Evolutionary conservation across 352 stramenopile genomes (phyloP).

Genomic region (Pythium rhizo-oryzae): DNA sequence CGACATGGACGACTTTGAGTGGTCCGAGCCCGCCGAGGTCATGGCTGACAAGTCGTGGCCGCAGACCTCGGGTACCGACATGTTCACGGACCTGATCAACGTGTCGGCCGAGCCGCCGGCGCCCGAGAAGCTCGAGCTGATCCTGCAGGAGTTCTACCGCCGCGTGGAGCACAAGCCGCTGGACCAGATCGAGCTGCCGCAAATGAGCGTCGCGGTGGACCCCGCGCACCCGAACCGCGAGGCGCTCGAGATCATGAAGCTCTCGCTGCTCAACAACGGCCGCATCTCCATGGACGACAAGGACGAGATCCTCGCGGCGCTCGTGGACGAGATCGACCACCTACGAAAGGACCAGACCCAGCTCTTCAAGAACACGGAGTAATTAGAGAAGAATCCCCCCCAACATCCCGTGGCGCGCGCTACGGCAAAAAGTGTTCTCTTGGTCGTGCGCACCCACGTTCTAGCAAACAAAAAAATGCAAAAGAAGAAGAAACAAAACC

Average conservation of each 20-base stretch:
- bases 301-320: slow-evolving; percentile 80
- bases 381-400: slow-evolving; percentile 27
- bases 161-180: slow-evolving; percentile 81
- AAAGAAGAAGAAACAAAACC: too few species aligned
- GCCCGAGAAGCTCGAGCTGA: slow-evolving; percentile 68
- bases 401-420: background rate
- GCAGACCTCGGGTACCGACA: slow-evolving; percentile 69
- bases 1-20: slow-evolving; percentile 62
- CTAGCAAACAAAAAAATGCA: too few species aligned
- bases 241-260: slow-evolving; percentile 88
- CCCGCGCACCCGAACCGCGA: slow-evolving; percentile 75
- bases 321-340: slow-evolving; percentile 84
- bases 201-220: slow-evolving; percentile 72
- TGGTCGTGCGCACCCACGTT: too few species aligned
- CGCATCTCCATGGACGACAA: slow-evolving; percentile 90
- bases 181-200: slow-evolving; percentile 66
- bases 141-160: slow-evolving; percentile 72
- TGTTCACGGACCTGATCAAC: slow-evolving; percentile 86
- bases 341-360: slow-evolving; percentile 85
- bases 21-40: slow-evolving; percentile 75
- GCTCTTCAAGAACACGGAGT: slow-evolving; percentile 80
- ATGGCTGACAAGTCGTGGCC: slow-evolving; percentile 92
- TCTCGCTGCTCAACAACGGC: slow-evolving; percentile 89
- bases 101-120: slow-evolving; percentile 54
- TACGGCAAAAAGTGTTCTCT: too few species aligned